Evolutionary conservation across 1,284 basidiomycete genomes (phyloP).

Genomic region (Boletus semigastroideus): DNA sequence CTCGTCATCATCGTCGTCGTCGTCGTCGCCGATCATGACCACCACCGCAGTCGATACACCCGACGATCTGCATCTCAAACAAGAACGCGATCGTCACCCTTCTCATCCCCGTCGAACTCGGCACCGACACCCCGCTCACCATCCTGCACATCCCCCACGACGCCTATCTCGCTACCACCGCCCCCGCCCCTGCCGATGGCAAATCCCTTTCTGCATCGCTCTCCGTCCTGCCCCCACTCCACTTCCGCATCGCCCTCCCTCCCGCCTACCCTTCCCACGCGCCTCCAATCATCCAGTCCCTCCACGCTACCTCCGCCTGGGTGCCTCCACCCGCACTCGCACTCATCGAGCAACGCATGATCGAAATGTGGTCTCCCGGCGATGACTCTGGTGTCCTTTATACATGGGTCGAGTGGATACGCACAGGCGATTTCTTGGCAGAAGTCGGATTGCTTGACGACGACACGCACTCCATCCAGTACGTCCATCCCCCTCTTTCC

Average conservation of each 20-base stretch:
- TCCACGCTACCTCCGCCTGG: constrained; percentile 64
- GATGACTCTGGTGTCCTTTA: constrained; percentile 62
- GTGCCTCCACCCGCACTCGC: constrained; percentile 36
- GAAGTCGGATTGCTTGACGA: constrained; percentile 36
- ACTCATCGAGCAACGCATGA: constrained; percentile 42
- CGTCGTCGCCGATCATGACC: constrained; percentile 14
- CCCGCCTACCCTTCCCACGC: constrained; percentile 51
- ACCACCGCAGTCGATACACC: constrained; percentile 62
- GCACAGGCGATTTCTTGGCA: constrained; percentile 59
- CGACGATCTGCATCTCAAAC: constrained; percentile 56
- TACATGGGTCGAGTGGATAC: constrained; percentile 68
- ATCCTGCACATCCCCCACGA: constrained; percentile 36
- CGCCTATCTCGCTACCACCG: constrained; percentile 10
- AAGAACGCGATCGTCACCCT: constrained; percentile 29
- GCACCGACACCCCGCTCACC: constrained; percentile 37
- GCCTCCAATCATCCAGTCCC: constrained; percentile 54
- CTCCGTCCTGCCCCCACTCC: constrained; percentile 57
- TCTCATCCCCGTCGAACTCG: constrained; percentile 64
- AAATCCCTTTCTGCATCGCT: constrained; percentile 5
- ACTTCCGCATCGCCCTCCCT: constrained; percentile 57
- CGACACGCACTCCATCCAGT: constrained; percentile 39
- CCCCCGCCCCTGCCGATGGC: neutral
- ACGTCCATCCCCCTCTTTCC: constrained; percentile 21
- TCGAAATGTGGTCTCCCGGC: constrained; percentile 57
- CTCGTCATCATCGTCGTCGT: neutral